These are phyloP conservation scores for Penicillium verhagenii DNA, from an alignment of 495 filamentous ascomycete genomes.

Conservation along the genomic window DNA sequence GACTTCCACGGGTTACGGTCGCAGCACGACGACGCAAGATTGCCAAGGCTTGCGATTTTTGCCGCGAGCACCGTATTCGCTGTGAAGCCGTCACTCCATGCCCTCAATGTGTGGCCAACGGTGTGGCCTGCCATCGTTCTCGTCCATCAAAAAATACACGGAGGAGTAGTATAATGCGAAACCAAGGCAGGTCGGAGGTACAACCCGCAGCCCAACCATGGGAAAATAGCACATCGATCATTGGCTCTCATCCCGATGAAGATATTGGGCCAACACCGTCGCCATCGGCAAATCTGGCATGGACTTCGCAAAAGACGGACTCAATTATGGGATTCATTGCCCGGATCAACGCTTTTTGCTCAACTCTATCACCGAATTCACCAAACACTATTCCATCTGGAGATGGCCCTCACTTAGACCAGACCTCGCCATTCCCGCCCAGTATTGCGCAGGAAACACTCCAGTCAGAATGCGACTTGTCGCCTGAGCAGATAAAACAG, in stretches of 20 bases:
- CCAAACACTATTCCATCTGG: conserved; percentile 1
- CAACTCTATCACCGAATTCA: conserved; percentile 20
- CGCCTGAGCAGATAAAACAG: conserved; percentile 16
- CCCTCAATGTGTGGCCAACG: conserved; percentile 25
- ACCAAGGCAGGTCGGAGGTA: not conserved
- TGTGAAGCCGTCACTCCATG: conserved; percentile 29
- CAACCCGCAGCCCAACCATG: not conserved
- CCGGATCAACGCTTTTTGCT: conserved; percentile 30
- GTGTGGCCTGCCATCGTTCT: conserved; percentile 18
- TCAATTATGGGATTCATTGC: conserved; percentile 33
- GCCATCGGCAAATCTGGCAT: conserved; percentile 6
- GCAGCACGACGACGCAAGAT: conserved; percentile 25
- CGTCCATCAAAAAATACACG: not conserved
- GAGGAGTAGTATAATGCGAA: not conserved
- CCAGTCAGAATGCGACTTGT: conserved; percentile 15
- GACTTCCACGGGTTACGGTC: not conserved
- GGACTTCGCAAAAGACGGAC: conserved; percentile 18
- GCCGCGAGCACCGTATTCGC: conserved; percentile 28
- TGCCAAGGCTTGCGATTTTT: conserved; percentile 28
- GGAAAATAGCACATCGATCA: not conserved
- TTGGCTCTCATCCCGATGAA: not conserved
- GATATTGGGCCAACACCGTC: conserved; percentile 3
- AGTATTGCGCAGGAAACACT: conserved; percentile 3
- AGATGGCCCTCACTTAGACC: conserved; percentile 13
- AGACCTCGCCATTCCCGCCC: conserved; percentile 13